These are phyloP conservation scores for Vitis hybrid DNA, from an alignment of 177 flowering plant species.

Conservation along the genomic window DNA sequence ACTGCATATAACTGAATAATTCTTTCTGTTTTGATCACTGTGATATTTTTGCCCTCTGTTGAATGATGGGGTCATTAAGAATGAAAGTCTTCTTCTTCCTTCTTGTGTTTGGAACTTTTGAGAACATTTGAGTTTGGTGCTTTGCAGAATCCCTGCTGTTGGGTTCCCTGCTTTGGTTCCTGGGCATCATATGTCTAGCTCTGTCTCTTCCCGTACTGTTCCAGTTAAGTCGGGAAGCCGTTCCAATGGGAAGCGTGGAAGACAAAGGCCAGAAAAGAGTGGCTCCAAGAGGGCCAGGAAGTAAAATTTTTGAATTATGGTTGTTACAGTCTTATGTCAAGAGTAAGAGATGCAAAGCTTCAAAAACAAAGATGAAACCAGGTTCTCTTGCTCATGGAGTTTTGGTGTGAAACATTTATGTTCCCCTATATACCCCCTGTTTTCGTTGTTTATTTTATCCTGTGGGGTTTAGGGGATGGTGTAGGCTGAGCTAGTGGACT, in stretches of 20 bases:
- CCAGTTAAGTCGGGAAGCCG: slow-evolving; percentile 25
- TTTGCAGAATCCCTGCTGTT: slow-evolving; percentile 99
- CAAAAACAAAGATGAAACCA: slow-evolving; percentile 62
- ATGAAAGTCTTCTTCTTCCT: background rate
- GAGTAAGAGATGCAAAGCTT: slow-evolving; percentile 63
- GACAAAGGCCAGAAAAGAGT: slow-evolving; percentile 30
- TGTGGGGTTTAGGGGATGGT: too few species aligned
- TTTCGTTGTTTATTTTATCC: too few species aligned
- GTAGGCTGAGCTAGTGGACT: too few species aligned
- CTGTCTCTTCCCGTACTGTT: slow-evolving; percentile 39
- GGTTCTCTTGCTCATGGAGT: slow-evolving; percentile 1
- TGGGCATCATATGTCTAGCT: slow-evolving; percentile 66
- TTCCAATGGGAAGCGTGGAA: slow-evolving; percentile 27
- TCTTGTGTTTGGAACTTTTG: background rate
- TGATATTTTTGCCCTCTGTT: too few species aligned
- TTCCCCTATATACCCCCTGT: background rate
- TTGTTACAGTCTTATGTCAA: slow-evolving; percentile 19
- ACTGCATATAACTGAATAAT: too few species aligned
- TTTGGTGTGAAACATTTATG: slow-evolving; percentile 16
- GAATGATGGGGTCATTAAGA: too few species aligned
- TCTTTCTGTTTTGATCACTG: too few species aligned
- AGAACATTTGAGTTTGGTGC: slow-evolving; percentile 1
- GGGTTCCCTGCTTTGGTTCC: slow-evolving; percentile 99
- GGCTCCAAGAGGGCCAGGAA: slow-evolving; percentile 45
- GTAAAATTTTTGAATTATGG: slow-evolving; percentile 17